phyloP scores from a whole-genome alignment of 148 eudicot species.

The Hydrangea macrophylla region DNA sequence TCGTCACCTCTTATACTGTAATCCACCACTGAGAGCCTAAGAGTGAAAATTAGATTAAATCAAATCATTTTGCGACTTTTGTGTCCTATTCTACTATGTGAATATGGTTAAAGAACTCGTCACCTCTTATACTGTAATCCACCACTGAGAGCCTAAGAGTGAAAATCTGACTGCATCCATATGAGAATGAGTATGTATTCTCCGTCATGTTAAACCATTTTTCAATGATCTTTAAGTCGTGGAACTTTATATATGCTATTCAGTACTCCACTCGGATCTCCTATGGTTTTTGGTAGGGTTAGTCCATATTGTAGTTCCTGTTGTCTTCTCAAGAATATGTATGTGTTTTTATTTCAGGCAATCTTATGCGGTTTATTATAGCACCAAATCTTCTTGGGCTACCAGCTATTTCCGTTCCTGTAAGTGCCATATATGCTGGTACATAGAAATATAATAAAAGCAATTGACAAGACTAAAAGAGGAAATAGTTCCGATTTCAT shows the following conservation, averaged over 20 bases:
- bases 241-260: background rate
- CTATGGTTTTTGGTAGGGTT: background rate
- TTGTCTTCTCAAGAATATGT: background rate
- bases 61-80: background rate
- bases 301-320: background rate
- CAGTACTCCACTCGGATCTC: background rate
- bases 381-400: conserved; percentile 88
- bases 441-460: background rate
- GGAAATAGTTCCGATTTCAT: background rate
- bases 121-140: background rate
- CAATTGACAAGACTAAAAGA: background rate
- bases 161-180: background rate
- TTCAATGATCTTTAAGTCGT: background rate
- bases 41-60: background rate
- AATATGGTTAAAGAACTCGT: background rate
- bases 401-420: conserved; percentile 92
- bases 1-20: background rate
- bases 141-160: too few species aligned
- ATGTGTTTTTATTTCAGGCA: conserved; percentile 37
- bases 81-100: background rate
- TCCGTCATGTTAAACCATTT: too few species aligned
- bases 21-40: too few species aligned
- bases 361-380: conserved; percentile 83
- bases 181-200: background rate
- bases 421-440: conserved; percentile 30